A percentile compares a stretch with the other conserved stretches of the same genome.
Conservation (phyloP, 2,329 filamentous ascomycete genomes). For the Exophiala aquamarina region DNA sequence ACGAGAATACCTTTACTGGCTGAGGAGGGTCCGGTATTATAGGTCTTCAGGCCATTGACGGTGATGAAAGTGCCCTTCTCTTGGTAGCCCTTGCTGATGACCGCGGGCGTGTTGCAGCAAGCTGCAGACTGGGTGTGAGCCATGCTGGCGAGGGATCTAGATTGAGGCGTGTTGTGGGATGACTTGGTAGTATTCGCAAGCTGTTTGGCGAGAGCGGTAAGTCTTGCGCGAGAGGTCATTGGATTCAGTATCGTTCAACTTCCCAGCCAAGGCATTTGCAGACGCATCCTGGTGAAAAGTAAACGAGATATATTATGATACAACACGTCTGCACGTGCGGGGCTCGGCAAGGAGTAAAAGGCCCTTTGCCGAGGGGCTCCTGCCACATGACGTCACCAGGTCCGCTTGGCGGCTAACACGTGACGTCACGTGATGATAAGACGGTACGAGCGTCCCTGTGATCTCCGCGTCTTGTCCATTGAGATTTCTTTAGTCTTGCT, state of each 20-base stretch:
- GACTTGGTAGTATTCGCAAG: slow-evolving; percentile 12
- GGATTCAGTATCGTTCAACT: too few relatives aligned
- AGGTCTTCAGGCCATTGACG: slow-evolving; percentile 63
- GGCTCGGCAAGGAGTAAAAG: background rate
- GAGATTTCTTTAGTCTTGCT: background rate
- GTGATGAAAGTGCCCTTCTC: slow-evolving; percentile 59
- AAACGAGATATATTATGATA: background rate
- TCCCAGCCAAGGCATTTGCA: too few relatives aligned
- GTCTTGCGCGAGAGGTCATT: slow-evolving; percentile 20
- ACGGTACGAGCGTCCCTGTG: too few relatives aligned
- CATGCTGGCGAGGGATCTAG: slow-evolving; percentile 22
- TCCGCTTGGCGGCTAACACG: background rate
- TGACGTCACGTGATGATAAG: background rate
- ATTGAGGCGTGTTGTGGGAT: background rate
- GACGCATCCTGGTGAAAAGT: background rate
- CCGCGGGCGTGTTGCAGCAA: slow-evolving; percentile 24
- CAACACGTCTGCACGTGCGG: too few relatives aligned
- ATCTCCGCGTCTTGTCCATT: background rate
- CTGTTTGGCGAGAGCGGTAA: slow-evolving; percentile 19
- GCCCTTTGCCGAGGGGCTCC: too few relatives aligned
- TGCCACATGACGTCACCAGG: too few relatives aligned
- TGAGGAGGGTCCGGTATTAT: slow-evolving; percentile 56
- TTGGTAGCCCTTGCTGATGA: slow-evolving; percentile 21
- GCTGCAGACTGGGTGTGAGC: slow-evolving; percentile 20
- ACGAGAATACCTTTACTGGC: slow-evolving; percentile 59